These are phyloP conservation scores for Scytalidium lignicola DNA, from an alignment of 2,329 filamentous ascomycete species.

Conservation along the genomic window DNA sequence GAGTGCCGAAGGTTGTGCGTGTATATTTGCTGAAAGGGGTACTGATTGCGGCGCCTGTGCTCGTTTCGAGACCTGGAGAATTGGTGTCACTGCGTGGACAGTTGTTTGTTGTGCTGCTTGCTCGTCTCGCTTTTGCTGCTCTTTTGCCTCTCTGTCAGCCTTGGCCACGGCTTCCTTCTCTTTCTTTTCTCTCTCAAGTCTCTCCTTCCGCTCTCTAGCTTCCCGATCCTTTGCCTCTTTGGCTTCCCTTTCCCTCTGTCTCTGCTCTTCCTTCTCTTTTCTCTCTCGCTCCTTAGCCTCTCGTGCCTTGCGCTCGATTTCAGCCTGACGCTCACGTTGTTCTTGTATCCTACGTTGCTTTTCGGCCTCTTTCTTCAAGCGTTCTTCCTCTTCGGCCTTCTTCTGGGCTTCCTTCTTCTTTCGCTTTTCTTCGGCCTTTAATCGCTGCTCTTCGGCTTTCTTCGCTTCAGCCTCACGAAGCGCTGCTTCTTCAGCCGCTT, in stretches of 20 bases:
- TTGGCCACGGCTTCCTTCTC: slow-evolving; percentile 50
- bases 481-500: slow-evolving; percentile 79
- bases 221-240: slow-evolving; percentile 61
- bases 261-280: slow-evolving; percentile 77
- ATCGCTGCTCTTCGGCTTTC: slow-evolving; percentile 72
- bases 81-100: slow-evolving; percentile 32
- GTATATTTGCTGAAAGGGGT: slow-evolving; percentile 51
- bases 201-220: slow-evolving; percentile 51
- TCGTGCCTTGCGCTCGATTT: slow-evolving; percentile 76
- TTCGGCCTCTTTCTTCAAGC: slow-evolving; percentile 77
- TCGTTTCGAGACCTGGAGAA: slow-evolving; percentile 38
- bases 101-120: slow-evolving; percentile 30
- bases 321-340: slow-evolving; percentile 78
- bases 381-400: slow-evolving; percentile 86
- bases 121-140: slow-evolving; percentile 42
- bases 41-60: slow-evolving; percentile 36
- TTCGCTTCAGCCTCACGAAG: slow-evolving; percentile 70
- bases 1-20: slow-evolving; percentile 51
- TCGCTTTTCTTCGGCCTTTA: slow-evolving; percentile 82
- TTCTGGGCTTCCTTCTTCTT: slow-evolving; percentile 88
- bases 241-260: slow-evolving; percentile 71
- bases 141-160: slow-evolving; percentile 41
- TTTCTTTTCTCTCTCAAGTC: slow-evolving; percentile 52
- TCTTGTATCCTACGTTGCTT: slow-evolving; percentile 74
- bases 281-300: slow-evolving; percentile 79